These are phyloP conservation scores for Wickerhamiella azymoides DNA, from an alignment of 805 yeast species.

Conservation along the genomic window DNA sequence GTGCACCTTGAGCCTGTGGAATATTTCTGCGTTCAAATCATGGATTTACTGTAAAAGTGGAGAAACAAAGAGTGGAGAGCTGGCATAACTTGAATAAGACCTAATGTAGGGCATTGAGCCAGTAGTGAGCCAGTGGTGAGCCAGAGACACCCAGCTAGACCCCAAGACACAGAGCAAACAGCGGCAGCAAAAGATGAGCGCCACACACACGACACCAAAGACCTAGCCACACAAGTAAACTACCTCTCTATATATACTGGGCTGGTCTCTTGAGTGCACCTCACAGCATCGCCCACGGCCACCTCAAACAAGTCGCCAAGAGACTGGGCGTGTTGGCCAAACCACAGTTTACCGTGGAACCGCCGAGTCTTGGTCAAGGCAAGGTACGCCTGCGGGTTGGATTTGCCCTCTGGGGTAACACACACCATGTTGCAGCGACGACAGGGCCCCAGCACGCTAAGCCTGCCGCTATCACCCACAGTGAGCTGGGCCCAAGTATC, in stretches of 20 bases:
- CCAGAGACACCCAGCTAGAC: too few relatives aligned
- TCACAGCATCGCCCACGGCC: neutral
- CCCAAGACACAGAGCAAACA: too few relatives aligned
- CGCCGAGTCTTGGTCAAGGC: slow-evolving; percentile 26
- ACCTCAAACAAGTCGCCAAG: neutral
- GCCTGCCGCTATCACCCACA: slow-evolving; percentile 11
- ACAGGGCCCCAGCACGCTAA: slow-evolving; percentile 23
- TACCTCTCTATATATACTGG: neutral
- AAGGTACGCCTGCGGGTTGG: slow-evolving; percentile 25
- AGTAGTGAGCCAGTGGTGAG: too few relatives aligned
- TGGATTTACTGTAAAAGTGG: too few relatives aligned
- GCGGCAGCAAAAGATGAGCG: too few relatives aligned
- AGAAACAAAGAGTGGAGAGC: too few relatives aligned
- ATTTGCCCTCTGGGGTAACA: slow-evolving; percentile 26
- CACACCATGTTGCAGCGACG: slow-evolving; percentile 36
- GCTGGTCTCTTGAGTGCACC: neutral
- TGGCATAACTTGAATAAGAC: too few relatives aligned
- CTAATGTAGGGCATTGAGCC: too few relatives aligned
- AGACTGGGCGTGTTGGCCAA: slow-evolving; percentile 24
- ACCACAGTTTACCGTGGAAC: slow-evolving; percentile 27
- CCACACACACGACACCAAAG: too few relatives aligned
- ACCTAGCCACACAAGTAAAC: too few relatives aligned
- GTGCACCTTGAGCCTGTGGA: too few relatives aligned
- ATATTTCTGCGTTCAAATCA: too few relatives aligned
- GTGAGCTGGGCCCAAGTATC: slow-evolving; percentile 26